Evolutionary conservation across 768 basidiomycete species (phyloP).

Genomic region (Pulveroboletus sp.): DNA sequence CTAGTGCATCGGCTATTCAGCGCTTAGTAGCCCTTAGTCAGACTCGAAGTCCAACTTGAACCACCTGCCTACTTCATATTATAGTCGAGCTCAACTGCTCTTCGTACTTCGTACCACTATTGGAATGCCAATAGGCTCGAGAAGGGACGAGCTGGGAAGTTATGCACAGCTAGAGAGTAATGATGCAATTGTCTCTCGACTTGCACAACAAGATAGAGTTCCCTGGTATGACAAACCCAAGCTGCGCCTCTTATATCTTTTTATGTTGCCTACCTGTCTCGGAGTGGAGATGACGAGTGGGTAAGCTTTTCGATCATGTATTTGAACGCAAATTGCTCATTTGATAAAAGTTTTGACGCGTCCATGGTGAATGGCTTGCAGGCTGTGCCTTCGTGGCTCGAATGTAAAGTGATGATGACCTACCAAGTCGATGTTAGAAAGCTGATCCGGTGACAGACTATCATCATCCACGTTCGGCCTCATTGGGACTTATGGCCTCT

Average conservation of each 20-base stretch:
- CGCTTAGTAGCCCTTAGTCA: no score
- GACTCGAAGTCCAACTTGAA: no score
- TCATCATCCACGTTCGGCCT: constrained; percentile 49
- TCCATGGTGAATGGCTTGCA: constrained; percentile 66
- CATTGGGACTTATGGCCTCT: constrained; percentile 52
- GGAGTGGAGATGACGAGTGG: constrained; percentile 9
- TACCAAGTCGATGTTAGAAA: neutral
- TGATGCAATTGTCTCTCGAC: constrained; percentile 10
- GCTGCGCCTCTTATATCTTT: constrained; percentile 49
- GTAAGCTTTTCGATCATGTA: neutral
- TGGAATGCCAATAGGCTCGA: no score
- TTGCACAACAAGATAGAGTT: constrained; percentile 39
- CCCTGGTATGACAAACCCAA: constrained; percentile 65
- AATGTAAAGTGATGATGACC: constrained; percentile 34
- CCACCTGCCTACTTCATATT: no score
- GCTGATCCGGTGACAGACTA: constrained; percentile 38
- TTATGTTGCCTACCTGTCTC: constrained; percentile 44
- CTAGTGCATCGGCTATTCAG: no score
- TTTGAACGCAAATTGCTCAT: neutral
- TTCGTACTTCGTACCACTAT: no score
- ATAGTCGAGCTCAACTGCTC: no score
- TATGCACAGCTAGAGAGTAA: neutral
- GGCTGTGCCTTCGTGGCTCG: constrained; percentile 55
- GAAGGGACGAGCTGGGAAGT: no score
- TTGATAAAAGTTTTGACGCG: constrained; percentile 23